phyloP scores from a whole-genome alignment of 768 basidiomycete species.

The Boletales sp. region DNA sequence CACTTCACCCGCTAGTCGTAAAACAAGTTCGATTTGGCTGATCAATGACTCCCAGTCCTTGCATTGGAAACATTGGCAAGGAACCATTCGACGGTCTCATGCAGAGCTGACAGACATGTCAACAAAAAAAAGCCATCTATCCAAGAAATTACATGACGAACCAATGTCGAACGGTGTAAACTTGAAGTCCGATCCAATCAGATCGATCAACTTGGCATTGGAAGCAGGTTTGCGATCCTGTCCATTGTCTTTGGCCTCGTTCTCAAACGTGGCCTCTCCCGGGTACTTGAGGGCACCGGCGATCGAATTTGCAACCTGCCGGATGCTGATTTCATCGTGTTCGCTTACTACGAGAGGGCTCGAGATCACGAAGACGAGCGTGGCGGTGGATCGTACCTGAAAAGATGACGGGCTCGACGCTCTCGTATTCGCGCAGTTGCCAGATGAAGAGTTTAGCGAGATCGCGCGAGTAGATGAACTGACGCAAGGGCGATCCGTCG shows the following conservation, averaged over 20 bases:
- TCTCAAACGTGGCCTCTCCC: constrained; percentile 79
- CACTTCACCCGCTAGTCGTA: too few relatives aligned
- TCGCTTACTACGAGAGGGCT: constrained; percentile 63
- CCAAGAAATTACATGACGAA: constrained; percentile 29
- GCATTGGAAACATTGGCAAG: constrained; percentile 74
- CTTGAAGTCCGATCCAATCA: constrained; percentile 69
- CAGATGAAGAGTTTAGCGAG: constrained; percentile 94
- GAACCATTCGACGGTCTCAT: constrained; percentile 85
- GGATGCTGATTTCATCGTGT: constrained; percentile 92
- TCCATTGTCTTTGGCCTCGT: constrained; percentile 64
- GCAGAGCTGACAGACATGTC: constrained; percentile 51
- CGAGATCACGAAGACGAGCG: background rate
- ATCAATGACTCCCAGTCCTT: constrained; percentile 44
- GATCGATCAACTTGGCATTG: constrained; percentile 77
- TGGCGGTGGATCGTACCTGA: constrained; percentile 52
- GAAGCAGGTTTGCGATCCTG: constrained; percentile 97
- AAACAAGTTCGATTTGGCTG: too few relatives aligned
- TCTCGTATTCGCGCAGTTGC: constrained; percentile 86
- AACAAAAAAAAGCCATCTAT: background rate
- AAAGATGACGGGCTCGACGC: constrained; percentile 90
- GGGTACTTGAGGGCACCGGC: constrained; percentile 78
- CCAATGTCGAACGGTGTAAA: constrained; percentile 91
- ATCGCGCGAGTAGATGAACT: constrained; percentile 97
- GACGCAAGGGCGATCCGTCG: constrained; percentile 89
- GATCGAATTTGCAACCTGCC: constrained; percentile 85